Conservation (phyloP, 331 rosid species). For the Spiraea crenata region DNA sequence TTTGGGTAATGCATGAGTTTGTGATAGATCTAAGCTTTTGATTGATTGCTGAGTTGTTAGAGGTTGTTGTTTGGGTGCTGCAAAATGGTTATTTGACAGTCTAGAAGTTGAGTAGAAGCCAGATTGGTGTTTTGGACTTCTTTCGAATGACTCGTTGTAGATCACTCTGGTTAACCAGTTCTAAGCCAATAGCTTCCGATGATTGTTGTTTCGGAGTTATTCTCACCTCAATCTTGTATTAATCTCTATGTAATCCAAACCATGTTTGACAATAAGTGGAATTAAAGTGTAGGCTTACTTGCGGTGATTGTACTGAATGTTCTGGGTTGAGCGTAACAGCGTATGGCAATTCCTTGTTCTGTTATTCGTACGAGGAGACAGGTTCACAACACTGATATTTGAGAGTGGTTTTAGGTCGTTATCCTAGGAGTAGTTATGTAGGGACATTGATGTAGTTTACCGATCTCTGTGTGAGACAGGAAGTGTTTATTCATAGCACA, state of each 20-base stretch:
- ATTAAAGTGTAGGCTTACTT: not conserved
- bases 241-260: not conserved
- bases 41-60: not conserved
- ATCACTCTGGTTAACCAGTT: not conserved
- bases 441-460: not conserved
- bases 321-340: not conserved
- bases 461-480: not conserved
- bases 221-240: not conserved
- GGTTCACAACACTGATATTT: too few relatives aligned
- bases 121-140: not conserved
- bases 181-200: not conserved
- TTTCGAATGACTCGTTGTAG: not conserved
- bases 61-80: too few relatives aligned
- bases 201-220: too few relatives aligned
- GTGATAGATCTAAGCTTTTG: conserved; percentile 37
- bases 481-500: not conserved
- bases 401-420: conserved; percentile 5
- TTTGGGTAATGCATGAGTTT: conserved; percentile 13
- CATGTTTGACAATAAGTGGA: not conserved
- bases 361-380: too few relatives aligned
- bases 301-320: not conserved
- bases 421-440: not conserved
- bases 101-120: too few relatives aligned
- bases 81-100: too few relatives aligned
- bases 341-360: not conserved